Evolutionary conservation across 1,284 basidiomycete species (phyloP).

Genomic region (Trametes pubescens): DNA sequence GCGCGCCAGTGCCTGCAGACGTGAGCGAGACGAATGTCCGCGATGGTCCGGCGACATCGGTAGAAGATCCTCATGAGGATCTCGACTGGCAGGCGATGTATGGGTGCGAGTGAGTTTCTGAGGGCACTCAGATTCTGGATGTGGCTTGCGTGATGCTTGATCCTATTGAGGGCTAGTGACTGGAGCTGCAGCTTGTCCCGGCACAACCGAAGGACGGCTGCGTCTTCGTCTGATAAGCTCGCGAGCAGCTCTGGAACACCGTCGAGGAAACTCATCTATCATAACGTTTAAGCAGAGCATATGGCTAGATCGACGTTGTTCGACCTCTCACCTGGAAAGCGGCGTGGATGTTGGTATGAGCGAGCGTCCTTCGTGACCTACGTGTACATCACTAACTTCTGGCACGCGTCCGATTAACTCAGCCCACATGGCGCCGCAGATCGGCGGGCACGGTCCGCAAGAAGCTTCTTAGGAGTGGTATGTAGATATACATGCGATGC

Average conservation of each 20-base stretch:
- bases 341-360: background rate
- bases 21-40: slow-evolving; percentile 7
- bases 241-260: background rate
- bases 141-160: background rate
- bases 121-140: background rate
- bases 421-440: background rate
- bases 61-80: slow-evolving; percentile 9
- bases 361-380: too few species aligned
- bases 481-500: background rate
- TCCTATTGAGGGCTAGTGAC: background rate
- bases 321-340: background rate
- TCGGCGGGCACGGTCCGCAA: background rate
- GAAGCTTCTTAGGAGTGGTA: background rate
- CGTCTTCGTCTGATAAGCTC: background rate
- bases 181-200: background rate
- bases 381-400: background rate
- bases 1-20: slow-evolving; percentile 20
- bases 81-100: slow-evolving; percentile 6
- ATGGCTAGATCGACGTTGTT: background rate
- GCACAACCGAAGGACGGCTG: background rate
- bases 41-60: background rate
- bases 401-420: background rate
- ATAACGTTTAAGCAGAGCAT: background rate
- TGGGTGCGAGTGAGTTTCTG: background rate
- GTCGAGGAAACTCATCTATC: background rate